Percentiles rank a stretch among this genome's conserved stretches.
Evolutionary conservation across 2,329 filamentous ascomycete genomes (phyloP).

Genomic region (Xylariomycetidae sp.): DNA sequence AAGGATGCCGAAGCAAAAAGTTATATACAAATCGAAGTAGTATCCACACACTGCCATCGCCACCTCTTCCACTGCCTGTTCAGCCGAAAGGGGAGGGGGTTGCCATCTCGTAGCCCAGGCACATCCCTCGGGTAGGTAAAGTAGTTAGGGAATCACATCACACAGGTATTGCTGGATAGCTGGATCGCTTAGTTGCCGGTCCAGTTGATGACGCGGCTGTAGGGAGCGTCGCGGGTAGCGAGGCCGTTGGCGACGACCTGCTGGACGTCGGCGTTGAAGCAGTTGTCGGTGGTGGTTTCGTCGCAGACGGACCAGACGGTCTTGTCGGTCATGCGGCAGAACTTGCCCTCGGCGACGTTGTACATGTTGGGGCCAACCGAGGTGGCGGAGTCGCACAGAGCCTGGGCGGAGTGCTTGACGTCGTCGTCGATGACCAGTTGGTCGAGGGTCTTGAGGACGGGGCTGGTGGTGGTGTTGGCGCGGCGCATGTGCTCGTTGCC

Average conservation of each 20-base stretch:
- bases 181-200: too few species aligned
- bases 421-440: conserved; percentile 16
- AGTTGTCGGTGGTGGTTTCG: conserved; percentile 1
- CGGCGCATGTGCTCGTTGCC: neutral
- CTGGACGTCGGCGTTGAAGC: neutral
- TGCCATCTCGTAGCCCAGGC: too few species aligned
- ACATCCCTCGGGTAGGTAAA: too few species aligned
- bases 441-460: conserved; percentile 2
- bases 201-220: neutral
- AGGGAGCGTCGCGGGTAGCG: neutral
- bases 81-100: too few species aligned
- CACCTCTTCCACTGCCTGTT: too few species aligned
- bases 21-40: too few species aligned
- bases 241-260: neutral
- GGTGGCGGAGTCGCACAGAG: conserved; percentile 16
- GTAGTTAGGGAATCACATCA: too few species aligned
- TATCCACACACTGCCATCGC: too few species aligned
- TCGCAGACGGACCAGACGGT: conserved; percentile 16
- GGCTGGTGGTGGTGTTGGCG: neutral
- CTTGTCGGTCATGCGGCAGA: conserved; percentile 25
- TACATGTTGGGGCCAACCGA: conserved; percentile 22
- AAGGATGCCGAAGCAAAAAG: too few species aligned
- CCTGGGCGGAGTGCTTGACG: conserved; percentile 11
- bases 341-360: conserved; percentile 10
- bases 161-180: too few species aligned